These are phyloP conservation scores for Globisporangium sylvaticum DNA, from an alignment of 352 stramenopile species.

Conservation along the genomic window DNA sequence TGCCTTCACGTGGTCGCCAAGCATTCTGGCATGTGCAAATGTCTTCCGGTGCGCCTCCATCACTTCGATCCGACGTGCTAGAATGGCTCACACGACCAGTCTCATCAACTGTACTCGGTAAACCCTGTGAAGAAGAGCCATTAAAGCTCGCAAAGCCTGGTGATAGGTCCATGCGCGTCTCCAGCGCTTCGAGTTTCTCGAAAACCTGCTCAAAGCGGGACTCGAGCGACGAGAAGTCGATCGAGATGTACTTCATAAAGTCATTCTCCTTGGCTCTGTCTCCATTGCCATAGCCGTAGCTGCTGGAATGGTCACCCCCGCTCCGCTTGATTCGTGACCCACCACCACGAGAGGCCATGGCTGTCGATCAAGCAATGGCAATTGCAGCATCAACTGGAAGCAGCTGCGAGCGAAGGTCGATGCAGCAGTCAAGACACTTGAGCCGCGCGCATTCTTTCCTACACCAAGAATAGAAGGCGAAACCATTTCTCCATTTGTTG, in stretches of 20 bases:
- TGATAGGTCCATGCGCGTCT: slow-evolving; percentile 16
- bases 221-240: slow-evolving; percentile 49
- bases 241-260: slow-evolving; percentile 39
- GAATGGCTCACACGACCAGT: not conserved
- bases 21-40: no score
- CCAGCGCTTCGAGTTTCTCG: slow-evolving; percentile 36
- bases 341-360: not conserved
- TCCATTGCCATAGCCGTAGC: not conserved
- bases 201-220: slow-evolving; percentile 49
- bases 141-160: not conserved
- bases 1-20: slow-evolving; percentile 25
- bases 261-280: slow-evolving; percentile 21
- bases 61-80: not conserved
- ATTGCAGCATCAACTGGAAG: not conserved
- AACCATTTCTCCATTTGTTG: not conserved
- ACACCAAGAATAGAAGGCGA: slow-evolving; percentile 2
- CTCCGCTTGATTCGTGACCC: not conserved
- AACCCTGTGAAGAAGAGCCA: not conserved
- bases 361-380: not conserved
- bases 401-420: not conserved
- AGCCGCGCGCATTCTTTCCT: not conserved
- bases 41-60: not conserved
- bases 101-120: not conserved
- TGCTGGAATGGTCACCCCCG: not conserved
- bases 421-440: not conserved